These are phyloP conservation scores for Nakaseomyces nivariensis DNA, from an alignment of 1,139 yeast genomes.

Conservation along the genomic window DNA sequence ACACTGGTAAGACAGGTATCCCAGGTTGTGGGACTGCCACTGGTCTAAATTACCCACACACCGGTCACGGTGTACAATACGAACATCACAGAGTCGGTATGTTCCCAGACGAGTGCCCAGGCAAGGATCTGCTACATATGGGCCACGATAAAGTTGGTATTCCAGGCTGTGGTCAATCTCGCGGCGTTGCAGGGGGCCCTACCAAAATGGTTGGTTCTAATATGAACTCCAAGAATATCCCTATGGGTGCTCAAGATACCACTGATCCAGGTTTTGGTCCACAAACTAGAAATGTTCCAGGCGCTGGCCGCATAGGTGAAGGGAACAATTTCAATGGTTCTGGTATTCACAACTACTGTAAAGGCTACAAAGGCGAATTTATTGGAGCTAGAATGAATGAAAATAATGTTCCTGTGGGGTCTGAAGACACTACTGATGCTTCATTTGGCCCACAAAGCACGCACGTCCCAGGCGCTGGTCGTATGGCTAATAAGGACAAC, in stretches of 20 bases:
- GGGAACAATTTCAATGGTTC: background rate
- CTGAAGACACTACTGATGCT: constrained; percentile 8
- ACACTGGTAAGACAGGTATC: constrained; percentile 1
- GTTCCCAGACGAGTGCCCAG: constrained; percentile 8
- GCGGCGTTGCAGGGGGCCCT: background rate
- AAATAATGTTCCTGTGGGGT: constrained; percentile 7
- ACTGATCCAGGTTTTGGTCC: constrained; percentile 9
- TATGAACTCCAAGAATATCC: constrained; percentile 4
- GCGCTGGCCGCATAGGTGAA: constrained; percentile 11
- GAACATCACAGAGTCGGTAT: constrained; percentile 5
- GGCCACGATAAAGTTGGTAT: constrained; percentile 6
- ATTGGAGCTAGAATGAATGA: constrained; percentile 14
- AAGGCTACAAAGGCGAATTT: constrained; percentile 3
- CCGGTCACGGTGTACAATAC: background rate
- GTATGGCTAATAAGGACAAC: constrained; percentile 6
- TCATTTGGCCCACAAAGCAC: constrained; percentile 8
- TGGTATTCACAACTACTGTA: constrained; percentile 1
- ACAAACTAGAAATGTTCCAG: constrained; percentile 10
- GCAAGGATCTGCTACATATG: constrained; percentile 4
- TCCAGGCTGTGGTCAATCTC: constrained; percentile 12
- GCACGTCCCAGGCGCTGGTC: constrained; percentile 15
- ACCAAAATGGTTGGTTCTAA: background rate
- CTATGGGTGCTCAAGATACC: constrained; percentile 9
- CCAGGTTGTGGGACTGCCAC: constrained; percentile 4
- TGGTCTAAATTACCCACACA: constrained; percentile 2